Percentiles rank a stretch among this genome's conserved stretches.
Evolutionary conservation across 2,329 filamentous ascomycete species (phyloP).

Genomic region (Alternaria sp.): DNA sequence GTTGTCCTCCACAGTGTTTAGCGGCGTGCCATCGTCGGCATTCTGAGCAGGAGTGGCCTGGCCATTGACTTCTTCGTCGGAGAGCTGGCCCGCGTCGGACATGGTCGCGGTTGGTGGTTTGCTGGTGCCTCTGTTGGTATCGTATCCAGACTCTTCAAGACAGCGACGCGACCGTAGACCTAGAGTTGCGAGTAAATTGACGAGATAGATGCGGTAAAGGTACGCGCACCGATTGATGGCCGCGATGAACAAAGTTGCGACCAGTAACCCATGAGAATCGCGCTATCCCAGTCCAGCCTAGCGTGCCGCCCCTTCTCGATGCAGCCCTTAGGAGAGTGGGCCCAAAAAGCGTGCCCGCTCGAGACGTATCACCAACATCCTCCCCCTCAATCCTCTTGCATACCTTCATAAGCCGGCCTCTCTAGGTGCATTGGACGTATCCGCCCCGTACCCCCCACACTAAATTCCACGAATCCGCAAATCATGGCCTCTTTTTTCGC

Average conservation of each 20-base stretch:
- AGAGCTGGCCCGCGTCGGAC: constrained; percentile 47
- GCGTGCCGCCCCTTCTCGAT: constrained; percentile 39
- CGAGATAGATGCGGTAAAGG: constrained; percentile 5
- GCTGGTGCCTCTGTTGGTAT: background rate
- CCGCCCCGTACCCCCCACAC: constrained; percentile 13
- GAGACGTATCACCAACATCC: constrained; percentile 42
- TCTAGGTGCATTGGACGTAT: constrained; percentile 15
- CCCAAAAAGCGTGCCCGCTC: constrained; percentile 36
- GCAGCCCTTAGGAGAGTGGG: constrained; percentile 26
- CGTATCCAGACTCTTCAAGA: background rate
- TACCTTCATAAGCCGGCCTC: constrained; percentile 28
- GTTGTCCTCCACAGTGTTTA: constrained; percentile 42
- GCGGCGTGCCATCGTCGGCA: constrained; percentile 37
- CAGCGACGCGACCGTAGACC: background rate
- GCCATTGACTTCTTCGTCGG: constrained; percentile 45
- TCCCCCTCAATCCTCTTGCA: constrained; percentile 28
- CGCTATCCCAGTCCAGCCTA: constrained; percentile 28
- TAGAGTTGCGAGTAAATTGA: background rate
- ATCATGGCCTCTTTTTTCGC: constrained; percentile 52
- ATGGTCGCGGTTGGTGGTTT: constrained; percentile 33
- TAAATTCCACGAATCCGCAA: constrained; percentile 13
- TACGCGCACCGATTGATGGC: constrained; percentile 3
- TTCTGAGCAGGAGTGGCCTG: constrained; percentile 40
- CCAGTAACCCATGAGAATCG: constrained; percentile 26
- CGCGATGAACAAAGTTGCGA: constrained; percentile 31